Evolutionary conservation across 176 grass and related monocot genomes (phyloP).

Genomic region (Oryza meyeriana): DNA sequence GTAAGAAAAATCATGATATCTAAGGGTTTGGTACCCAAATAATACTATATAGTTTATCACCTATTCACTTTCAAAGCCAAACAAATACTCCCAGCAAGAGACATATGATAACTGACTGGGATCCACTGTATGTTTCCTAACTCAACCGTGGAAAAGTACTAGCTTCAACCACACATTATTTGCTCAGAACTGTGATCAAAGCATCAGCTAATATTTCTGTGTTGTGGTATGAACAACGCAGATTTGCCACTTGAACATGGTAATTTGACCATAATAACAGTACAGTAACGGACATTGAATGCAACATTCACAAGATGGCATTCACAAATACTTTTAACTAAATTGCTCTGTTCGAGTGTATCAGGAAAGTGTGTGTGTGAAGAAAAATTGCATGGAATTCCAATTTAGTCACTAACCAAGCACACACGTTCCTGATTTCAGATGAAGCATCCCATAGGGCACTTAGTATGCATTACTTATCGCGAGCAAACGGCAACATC

Average conservation of each 20-base stretch:
- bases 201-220: not conserved
- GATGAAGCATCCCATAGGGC: not conserved
- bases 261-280: too few species aligned
- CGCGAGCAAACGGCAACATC: not conserved
- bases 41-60: not conserved
- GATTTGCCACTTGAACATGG: not conserved
- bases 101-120: not conserved
- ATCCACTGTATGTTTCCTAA: not conserved
- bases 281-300: too few species aligned
- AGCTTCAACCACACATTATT: not conserved
- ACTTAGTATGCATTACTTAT: not conserved
- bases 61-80: not conserved
- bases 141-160: not conserved
- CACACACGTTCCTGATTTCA: not conserved
- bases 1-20: not conserved
- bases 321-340: not conserved
- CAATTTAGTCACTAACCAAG: not conserved
- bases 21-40: not conserved
- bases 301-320: not conserved
- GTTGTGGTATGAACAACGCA: not conserved
- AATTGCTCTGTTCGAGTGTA: not conserved
- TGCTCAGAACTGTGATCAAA: not conserved
- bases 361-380: not conserved
- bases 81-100: not conserved
- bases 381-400: not conserved